phyloP scores from a whole-genome alignment of 2,329 filamentous ascomycete genomes.

The Ophiocordyceps sinensis region DNA sequence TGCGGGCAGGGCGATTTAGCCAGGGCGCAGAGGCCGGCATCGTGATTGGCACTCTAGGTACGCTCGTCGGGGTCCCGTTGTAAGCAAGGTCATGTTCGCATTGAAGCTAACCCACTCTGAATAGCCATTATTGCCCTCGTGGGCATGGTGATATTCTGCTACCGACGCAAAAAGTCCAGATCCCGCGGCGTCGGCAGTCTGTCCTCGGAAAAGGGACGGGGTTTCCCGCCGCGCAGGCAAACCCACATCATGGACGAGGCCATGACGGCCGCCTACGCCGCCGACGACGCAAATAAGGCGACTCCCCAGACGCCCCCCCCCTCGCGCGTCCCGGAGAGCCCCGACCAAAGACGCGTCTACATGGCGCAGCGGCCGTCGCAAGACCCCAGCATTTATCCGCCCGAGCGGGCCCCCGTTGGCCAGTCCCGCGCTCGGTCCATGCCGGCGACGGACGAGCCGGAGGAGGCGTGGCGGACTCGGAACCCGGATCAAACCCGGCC shows the following conservation, averaged over 20 bases:
- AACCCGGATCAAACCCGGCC: no score
- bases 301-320: no score
- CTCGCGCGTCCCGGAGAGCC: not conserved
- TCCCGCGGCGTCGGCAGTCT: not conserved
- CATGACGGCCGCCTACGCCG: not conserved
- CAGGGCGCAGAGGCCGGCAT: not conserved
- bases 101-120: not conserved
- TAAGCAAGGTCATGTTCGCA: not conserved
- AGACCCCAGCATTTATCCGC: no score
- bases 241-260: not conserved
- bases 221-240: not conserved
- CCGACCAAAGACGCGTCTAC: not conserved
- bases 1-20: not conserved
- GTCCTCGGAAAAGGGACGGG: not conserved
- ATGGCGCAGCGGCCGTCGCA: no score
- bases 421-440: no score
- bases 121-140: not conserved
- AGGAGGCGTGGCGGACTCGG: no score
- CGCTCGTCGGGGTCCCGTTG: not conserved
- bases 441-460: no score
- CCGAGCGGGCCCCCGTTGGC: no score
- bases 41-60: not conserved
- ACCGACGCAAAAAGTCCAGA: not conserved
- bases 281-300: not conserved
- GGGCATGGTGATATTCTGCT: not conserved